These are phyloP conservation scores for Curvularia eragrostidis DNA, from an alignment of 2,329 filamentous ascomycete genomes.

Conservation along the genomic window DNA sequence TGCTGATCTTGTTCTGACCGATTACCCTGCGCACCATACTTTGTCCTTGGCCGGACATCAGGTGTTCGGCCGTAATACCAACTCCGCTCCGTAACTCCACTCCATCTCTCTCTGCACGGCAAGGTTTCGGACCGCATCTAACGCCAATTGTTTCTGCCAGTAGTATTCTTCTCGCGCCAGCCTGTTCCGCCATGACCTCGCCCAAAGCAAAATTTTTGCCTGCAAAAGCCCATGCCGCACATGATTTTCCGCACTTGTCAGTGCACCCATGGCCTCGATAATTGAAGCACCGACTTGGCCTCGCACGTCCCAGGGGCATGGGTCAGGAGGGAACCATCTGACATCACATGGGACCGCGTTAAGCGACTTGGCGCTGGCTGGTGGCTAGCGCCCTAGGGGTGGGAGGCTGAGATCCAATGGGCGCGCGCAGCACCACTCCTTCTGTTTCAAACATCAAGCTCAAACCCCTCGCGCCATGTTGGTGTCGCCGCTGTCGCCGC, in stretches of 20 bases:
- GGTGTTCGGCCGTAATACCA: not conserved
- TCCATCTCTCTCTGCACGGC: not conserved
- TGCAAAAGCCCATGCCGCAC: not conserved
- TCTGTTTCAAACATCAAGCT: constrained; percentile 27
- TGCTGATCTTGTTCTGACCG: not conserved
- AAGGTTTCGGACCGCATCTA: not conserved
- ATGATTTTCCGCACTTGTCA: not conserved
- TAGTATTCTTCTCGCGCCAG: not conserved
- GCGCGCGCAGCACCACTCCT: constrained; percentile 13
- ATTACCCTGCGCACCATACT: not conserved
- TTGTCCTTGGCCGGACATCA: not conserved
- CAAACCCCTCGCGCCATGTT: constrained; percentile 24
- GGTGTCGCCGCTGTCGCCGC: constrained; percentile 22
- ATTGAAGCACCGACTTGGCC: not conserved
- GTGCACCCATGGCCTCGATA: not conserved
- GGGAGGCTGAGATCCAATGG: constrained; percentile 23
- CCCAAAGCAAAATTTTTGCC: not conserved
- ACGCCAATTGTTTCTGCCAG: not conserved
- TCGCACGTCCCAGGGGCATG: constrained; percentile 1
- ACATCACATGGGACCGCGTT: constrained; percentile 18
- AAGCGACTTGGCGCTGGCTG: constrained; percentile 16
- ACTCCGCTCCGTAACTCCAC: too few relatives aligned
- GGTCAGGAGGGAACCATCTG: constrained; percentile 13
- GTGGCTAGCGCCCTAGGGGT: constrained; percentile 16
- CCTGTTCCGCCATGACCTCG: not conserved